Evolutionary conservation across 176 grass and related monocot species (phyloP).

Genomic region (Carex parvula): DNA sequence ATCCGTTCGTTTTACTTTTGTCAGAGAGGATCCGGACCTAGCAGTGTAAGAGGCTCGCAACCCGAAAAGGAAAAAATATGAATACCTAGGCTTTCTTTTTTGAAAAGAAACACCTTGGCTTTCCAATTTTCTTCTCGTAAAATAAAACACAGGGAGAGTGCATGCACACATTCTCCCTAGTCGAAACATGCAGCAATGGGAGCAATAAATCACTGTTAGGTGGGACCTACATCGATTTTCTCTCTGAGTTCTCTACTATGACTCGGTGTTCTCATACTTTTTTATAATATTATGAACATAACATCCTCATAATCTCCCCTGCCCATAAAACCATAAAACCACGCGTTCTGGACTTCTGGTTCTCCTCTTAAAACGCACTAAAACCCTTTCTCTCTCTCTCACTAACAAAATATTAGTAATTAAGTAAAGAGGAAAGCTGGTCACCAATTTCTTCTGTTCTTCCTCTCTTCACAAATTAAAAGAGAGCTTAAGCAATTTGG

Average conservation of each 20-base stretch:
- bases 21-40: not conserved
- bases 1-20: no score
- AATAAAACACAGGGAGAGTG: not conserved
- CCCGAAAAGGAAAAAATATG: not conserved
- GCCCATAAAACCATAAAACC: constrained; percentile 13
- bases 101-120: no score
- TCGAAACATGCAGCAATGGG: not conserved
- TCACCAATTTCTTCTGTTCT: not conserved
- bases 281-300: not conserved
- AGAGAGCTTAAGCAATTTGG: constrained; percentile 7
- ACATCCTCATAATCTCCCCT: not conserved
- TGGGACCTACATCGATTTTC: not conserved
- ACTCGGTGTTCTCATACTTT: not conserved
- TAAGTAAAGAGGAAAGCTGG: constrained; percentile 17
- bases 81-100: no score
- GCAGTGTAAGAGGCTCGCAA: not conserved
- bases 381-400: constrained; percentile 2
- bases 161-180: not conserved
- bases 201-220: not conserved
- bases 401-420: not conserved
- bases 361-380: constrained; percentile 23
- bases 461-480: not conserved
- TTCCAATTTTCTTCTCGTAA: not conserved
- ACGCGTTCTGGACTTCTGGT: not conserved
- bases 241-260: not conserved